Evolutionary conservation across 192 early-diverging fungal species (phyloP).

Genomic region (Obelidium mucronatum): DNA sequence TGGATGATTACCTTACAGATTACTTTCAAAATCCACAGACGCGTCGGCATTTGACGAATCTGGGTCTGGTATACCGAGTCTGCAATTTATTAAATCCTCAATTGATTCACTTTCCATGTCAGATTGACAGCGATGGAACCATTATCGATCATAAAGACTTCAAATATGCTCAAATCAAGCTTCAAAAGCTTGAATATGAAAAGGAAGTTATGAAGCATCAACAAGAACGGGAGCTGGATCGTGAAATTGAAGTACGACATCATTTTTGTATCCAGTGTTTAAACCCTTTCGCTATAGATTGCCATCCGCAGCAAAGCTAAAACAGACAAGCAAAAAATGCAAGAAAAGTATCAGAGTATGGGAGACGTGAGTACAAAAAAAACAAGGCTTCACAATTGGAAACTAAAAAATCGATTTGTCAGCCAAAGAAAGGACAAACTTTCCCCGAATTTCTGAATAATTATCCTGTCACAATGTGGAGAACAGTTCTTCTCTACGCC

Average conservation of each 20-base stretch:
- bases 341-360: slow-evolving; percentile 26
- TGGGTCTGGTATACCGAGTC: slow-evolving; percentile 54
- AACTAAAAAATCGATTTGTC: no score
- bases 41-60: slow-evolving; percentile 48
- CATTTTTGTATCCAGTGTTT: not conserved
- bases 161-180: slow-evolving; percentile 60
- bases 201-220: slow-evolving; percentile 39
- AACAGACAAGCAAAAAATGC: slow-evolving; percentile 18
- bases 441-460: slow-evolving; percentile 50
- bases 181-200: slow-evolving; percentile 54
- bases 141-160: slow-evolving; percentile 57
- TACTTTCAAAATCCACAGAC: slow-evolving; percentile 62
- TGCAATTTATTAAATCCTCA: not conserved
- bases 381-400: no score
- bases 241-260: slow-evolving; percentile 57
- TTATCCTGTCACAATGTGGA: slow-evolving; percentile 61
- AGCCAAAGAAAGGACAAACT: not conserved
- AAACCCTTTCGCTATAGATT: slow-evolving; percentile 19
- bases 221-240: slow-evolving; percentile 56
- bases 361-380: not conserved
- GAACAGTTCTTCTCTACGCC: slow-evolving; percentile 59
- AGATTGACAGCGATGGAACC: slow-evolving; percentile 55
- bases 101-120: not conserved
- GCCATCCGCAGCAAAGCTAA: slow-evolving; percentile 34
- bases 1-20: slow-evolving; percentile 60